Evolutionary conservation across 768 basidiomycete species (phyloP), one percentile per base, ranked within the genome.

Genomic region (Mycena rebaudengoi): DNA sequence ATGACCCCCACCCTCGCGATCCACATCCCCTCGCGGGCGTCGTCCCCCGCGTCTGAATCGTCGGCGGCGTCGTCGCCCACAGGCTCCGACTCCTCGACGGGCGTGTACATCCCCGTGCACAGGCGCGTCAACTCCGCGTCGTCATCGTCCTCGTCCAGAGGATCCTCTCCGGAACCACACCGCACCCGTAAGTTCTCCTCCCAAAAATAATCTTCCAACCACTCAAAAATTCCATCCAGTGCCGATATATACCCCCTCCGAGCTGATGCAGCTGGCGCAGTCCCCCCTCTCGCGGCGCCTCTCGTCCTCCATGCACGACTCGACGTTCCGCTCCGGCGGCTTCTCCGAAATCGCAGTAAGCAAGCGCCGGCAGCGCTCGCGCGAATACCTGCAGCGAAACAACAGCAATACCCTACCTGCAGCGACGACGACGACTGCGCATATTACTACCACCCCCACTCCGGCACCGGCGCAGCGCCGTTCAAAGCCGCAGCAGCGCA

Each of bases 101-200:
- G 57, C 35, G 56, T 60, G 5, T 65, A 65, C 23, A 20, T 65
- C 18, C 63, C 63, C 40, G 63, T 65, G n/a, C 63, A 65, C 51
- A 52, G 29, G 55, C 63, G 63, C 29, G 29, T 26, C 13, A 21
- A 43, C 21, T 59, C 46, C 30, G 20, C 32, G 32, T 2, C 7
- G 7, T 53, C 51, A 39, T 20, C 18, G 20, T 18, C 21, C 14
- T 33, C 35, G 16, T n/a, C n/a, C n/a, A n/a, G n/a, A n/a, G n/a
- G n/a, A n/a, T n/a, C n/a, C n/a, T n/a, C n/a, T n/a, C 29, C 30
- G 7, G 46, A 30, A 26, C 40, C 49, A 11, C 28, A 46, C 7
- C 63, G 57, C 1, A 64, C 51, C 8, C 44, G 63, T 65, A 25
- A 29, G 63, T 65, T 4, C 7, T 26, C 40, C 21, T 13, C 30